These are phyloP conservation scores for Lepidopterella palustris DNA, from an alignment of 495 filamentous ascomycete genomes.

Conservation along the genomic window DNA sequence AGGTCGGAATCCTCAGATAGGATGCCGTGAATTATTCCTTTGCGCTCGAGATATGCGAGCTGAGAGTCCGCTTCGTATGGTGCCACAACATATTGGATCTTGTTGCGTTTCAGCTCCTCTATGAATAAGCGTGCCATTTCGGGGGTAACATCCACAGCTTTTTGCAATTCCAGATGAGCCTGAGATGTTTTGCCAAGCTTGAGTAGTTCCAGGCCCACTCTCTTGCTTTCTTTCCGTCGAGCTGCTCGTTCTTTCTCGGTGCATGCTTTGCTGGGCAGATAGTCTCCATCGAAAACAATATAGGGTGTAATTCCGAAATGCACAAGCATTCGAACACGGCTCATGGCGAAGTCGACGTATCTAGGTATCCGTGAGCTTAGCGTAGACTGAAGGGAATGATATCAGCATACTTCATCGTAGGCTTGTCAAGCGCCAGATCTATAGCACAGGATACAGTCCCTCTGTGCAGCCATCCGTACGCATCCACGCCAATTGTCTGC, in stretches of 20 bases:
- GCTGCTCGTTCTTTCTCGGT: conserved; percentile 70
- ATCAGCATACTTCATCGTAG: conserved; percentile 70
- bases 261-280: conserved; percentile 88
- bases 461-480: conserved; percentile 97
- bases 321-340: conserved; percentile 84
- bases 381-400: conserved; percentile 5
- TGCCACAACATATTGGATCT: conserved; percentile 84
- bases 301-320: conserved; percentile 91
- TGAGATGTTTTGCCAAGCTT: conserved; percentile 70
- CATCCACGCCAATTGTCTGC: conserved; percentile 86
- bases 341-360: conserved; percentile 87
- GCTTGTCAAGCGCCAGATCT: conserved; percentile 81
- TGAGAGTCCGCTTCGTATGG: conserved; percentile 98
- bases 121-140: conserved; percentile 91
- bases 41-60: conserved; percentile 83
- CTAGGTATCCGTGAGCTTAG: conserved; percentile 40
- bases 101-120: conserved; percentile 73
- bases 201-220: conserved; percentile 69
- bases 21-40: conserved; percentile 76
- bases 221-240: conserved; percentile 66
- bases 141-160: conserved; percentile 92
- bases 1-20: conserved; percentile 96
- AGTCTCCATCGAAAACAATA: conserved; percentile 93
- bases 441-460: conserved; percentile 86
- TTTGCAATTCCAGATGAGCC: conserved; percentile 83